Base-by-base conservation (phyloP, 2,329 filamentous ascomycete species). In the Huntiella decipiens region DNA sequence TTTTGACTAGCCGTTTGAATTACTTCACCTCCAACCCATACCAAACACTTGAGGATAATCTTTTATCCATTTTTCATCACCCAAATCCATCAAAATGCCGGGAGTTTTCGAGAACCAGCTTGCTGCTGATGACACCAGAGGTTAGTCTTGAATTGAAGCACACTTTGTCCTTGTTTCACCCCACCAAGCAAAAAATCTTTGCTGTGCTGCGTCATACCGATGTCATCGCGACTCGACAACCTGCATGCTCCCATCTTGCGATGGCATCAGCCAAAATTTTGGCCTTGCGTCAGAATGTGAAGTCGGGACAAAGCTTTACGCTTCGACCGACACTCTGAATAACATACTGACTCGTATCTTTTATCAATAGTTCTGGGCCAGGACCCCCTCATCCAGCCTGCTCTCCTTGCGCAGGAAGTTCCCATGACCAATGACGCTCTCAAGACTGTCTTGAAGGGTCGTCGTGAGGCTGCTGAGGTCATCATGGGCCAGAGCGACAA, bases 361-460 rank as follows among this genome's bases (percentile, higher is more conserved):
- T 13, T 3, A 16, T 38, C 44, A 31, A 33, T 34, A 84, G 80
- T 86, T 62, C 79, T 81, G 52, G 88, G 88, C 55, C 88, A 92
- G 72, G 94, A 93, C 61, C 88, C 84, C 56, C 70, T 98, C 54
- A 95, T 85, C 11, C 79, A 91, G 5, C 91, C 91, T 51, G 84
- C 94, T 58, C 77, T 98, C 52, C 84, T 98, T 50, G 88, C 96
- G 63, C 82, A 88, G 70, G 87, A 96, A 62, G 88, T 98, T 56
- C 63, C 70, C 54, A 72, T 75, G 59, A 73, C 70, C 5, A 50
- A 62, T 51, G 63, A 63, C 51, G 75, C 71, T 47, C 74, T 73
- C 55, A 61, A 64, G 56, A 80, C 77, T 3, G 77, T 81, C 32
- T 57, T 78, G 44, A 57, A 67, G 51, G 70, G 73, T 51, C 74